A percentile compares a stretch with the other conserved stretches of the same genome.
These are phyloP conservation scores for Buxus sempervirens DNA, from an alignment of 164 flowering plant genomes.

Conservation along the genomic window DNA sequence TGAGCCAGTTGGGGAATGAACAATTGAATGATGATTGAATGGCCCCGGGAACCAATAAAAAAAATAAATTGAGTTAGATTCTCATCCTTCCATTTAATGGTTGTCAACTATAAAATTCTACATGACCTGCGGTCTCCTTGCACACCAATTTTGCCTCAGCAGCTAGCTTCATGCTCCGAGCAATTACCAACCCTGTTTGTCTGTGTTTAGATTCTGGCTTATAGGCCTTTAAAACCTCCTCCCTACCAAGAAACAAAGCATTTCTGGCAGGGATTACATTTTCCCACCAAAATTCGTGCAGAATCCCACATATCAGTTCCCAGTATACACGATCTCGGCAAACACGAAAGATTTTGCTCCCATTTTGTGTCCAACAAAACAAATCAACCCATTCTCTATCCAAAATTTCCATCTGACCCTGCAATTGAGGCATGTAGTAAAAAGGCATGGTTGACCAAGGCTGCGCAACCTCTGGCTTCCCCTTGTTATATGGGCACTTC, in stretches of 20 bases:
- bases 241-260: constrained; percentile 52
- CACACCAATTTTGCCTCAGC: constrained; percentile 62
- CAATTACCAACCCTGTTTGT: constrained; percentile 61
- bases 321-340: constrained; percentile 65
- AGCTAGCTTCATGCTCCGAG: constrained; percentile 62
- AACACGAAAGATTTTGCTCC: constrained; percentile 81
- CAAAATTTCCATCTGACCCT: constrained; percentile 97
- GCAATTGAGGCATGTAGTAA: constrained; percentile 97
- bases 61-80: neutral
- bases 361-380: constrained; percentile 94
- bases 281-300: constrained; percentile 96
- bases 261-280: constrained; percentile 86
- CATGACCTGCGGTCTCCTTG: constrained; percentile 77
- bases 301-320: constrained; percentile 66
- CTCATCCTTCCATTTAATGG: neutral
- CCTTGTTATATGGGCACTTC: constrained; percentile 93
- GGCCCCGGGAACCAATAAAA: neutral
- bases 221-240: constrained; percentile 43
- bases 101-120: constrained; percentile 50
- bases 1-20: neutral
- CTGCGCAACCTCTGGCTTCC: constrained; percentile 74
- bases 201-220: constrained; percentile 64
- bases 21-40: neutral
- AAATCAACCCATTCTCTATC: constrained; percentile 89
- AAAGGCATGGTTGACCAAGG: constrained; percentile 88